Percentiles rank a stretch among this genome's conserved stretches.
phyloP scores from a whole-genome alignment of 2,329 filamentous ascomycete species.

The Nothophaeocryptopus gaeumannii region DNA sequence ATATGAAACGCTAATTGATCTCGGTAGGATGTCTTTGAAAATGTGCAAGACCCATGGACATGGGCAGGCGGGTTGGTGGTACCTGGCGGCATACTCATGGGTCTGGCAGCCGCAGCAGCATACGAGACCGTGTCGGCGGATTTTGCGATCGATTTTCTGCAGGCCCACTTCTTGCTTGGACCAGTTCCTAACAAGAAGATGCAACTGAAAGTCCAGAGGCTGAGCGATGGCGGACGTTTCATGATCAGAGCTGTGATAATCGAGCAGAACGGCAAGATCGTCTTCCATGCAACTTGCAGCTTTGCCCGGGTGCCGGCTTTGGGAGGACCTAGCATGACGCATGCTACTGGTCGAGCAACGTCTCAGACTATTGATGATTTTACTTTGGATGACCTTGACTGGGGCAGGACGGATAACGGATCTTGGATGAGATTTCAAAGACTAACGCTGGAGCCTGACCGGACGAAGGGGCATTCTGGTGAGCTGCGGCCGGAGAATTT shows the following conservation, averaged over 20 bases:
- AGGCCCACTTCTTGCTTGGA: constrained; percentile 7
- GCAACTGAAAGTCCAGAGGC: not conserved
- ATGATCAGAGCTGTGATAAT: not conserved
- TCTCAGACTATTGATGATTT: constrained; percentile 5
- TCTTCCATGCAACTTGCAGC: constrained; percentile 9
- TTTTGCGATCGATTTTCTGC: constrained; percentile 8
- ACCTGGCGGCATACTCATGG: constrained; percentile 3
- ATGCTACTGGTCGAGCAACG: constrained; percentile 10
- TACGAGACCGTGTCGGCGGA: constrained; percentile 13
- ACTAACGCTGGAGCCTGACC: constrained; percentile 9
- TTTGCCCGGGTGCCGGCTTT: constrained; percentile 16
- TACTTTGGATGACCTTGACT: constrained; percentile 19
- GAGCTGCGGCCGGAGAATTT: constrained; percentile 7
- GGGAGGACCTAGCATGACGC: constrained; percentile 14
- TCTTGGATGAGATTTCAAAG: constrained; percentile 19
- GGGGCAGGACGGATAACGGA: constrained; percentile 5
- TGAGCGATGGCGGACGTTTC: constrained; percentile 15
- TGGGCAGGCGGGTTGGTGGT: constrained; percentile 3
- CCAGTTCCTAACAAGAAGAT: not conserved
- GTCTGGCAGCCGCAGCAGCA: constrained; percentile 11
- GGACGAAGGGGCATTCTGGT: not conserved
- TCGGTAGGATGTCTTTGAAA: constrained; percentile 8
- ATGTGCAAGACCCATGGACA: constrained; percentile 1
- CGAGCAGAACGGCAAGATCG: constrained; percentile 1
- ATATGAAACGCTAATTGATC: not conserved